Percentiles rank a stretch among this genome's conserved stretches.
Conservation (phyloP, 2,329 filamentous ascomycete species). For the Neofusicoccum kwambonambiense region DNA sequence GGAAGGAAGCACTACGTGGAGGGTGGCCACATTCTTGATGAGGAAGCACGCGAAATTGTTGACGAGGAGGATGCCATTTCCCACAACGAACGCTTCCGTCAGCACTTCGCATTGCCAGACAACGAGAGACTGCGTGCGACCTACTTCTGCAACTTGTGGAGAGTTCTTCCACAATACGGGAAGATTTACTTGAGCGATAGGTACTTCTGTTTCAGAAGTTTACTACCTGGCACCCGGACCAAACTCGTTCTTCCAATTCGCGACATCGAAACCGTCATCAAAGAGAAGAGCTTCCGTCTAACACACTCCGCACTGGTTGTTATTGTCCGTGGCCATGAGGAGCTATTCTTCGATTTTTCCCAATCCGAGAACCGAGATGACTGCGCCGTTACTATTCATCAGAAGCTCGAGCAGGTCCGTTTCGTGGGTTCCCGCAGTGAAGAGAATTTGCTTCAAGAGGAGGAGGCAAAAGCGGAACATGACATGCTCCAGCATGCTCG, state of each 20-base stretch:
- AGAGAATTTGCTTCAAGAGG: slow-evolving; percentile 68
- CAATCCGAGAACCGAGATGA: slow-evolving; percentile 79
- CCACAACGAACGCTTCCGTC: slow-evolving; percentile 70
- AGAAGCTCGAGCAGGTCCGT: slow-evolving; percentile 69
- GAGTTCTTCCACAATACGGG: slow-evolving; percentile 87
- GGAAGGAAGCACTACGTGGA: slow-evolving; percentile 84
- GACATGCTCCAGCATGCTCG: slow-evolving; percentile 76
- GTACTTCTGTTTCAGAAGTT: slow-evolving; percentile 88
- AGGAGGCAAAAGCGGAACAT: slow-evolving; percentile 76
- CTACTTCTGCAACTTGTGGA: slow-evolving; percentile 89
- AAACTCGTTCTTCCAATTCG: slow-evolving; percentile 88
- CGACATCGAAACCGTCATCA: slow-evolving; percentile 89
- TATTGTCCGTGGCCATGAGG: slow-evolving; percentile 91
- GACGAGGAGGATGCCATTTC: slow-evolving; percentile 55
- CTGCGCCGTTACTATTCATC: slow-evolving; percentile 77
- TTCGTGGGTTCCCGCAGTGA: slow-evolving; percentile 66
- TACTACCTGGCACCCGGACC: slow-evolving; percentile 84
- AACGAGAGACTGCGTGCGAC: slow-evolving; percentile 82
- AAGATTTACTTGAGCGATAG: slow-evolving; percentile 92
- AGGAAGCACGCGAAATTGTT: slow-evolving; percentile 57
- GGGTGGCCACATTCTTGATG: slow-evolving; percentile 63
- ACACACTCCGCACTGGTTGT: slow-evolving; percentile 88
- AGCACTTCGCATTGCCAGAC: slow-evolving; percentile 84
- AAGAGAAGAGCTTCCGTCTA: slow-evolving; percentile 91
- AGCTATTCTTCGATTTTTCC: slow-evolving; percentile 93